Evolutionary conservation across 2,329 filamentous ascomycete species (phyloP).

Genomic region (Fusarium pilosicola): DNA sequence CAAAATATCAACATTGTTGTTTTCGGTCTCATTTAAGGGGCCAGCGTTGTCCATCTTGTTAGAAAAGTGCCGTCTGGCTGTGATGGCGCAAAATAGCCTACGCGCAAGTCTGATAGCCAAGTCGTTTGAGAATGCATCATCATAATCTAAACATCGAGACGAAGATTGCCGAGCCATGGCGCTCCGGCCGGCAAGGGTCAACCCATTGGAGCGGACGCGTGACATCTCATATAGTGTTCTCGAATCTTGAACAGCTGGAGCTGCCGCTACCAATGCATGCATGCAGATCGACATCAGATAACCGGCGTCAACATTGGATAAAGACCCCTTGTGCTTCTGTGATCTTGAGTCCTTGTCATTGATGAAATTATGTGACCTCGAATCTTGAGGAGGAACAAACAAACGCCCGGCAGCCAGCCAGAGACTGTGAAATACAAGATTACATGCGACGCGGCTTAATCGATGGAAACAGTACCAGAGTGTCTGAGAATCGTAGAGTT

Average conservation of each 20-base stretch:
- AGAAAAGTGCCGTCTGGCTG: slow-evolving; percentile 61
- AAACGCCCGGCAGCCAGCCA: slow-evolving; percentile 70
- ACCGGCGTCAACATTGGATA: slow-evolving; percentile 62
- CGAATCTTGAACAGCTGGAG: slow-evolving; percentile 60
- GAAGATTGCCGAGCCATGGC: slow-evolving; percentile 58
- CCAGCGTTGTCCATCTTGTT: slow-evolving; percentile 54
- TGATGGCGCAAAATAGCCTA: slow-evolving; percentile 67
- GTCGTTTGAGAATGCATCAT: slow-evolving; percentile 71
- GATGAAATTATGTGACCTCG: slow-evolving; percentile 53
- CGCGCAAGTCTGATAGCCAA: slow-evolving; percentile 67
- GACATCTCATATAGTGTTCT: slow-evolving; percentile 68
- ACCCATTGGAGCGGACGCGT: slow-evolving; percentile 65
- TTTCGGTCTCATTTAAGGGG: slow-evolving; percentile 44
- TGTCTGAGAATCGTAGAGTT: slow-evolving; percentile 68
- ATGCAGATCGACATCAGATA: slow-evolving; percentile 68
- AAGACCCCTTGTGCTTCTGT: slow-evolving; percentile 47
- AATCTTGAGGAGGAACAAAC: slow-evolving; percentile 63
- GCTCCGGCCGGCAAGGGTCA: slow-evolving; percentile 59
- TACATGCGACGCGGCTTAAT: slow-evolving; percentile 66
- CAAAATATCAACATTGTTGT: slow-evolving; percentile 55
- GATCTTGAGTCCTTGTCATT: slow-evolving; percentile 47
- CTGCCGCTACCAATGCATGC: slow-evolving; percentile 69
- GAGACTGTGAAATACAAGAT: slow-evolving; percentile 70
- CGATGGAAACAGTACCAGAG: slow-evolving; percentile 72
- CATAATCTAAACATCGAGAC: slow-evolving; percentile 66